Evolutionary conservation across 2,329 filamentous ascomycete genomes (phyloP), one percentile per base, ranked within the genome.

Genomic region (Monilinia fructicola): DNA sequence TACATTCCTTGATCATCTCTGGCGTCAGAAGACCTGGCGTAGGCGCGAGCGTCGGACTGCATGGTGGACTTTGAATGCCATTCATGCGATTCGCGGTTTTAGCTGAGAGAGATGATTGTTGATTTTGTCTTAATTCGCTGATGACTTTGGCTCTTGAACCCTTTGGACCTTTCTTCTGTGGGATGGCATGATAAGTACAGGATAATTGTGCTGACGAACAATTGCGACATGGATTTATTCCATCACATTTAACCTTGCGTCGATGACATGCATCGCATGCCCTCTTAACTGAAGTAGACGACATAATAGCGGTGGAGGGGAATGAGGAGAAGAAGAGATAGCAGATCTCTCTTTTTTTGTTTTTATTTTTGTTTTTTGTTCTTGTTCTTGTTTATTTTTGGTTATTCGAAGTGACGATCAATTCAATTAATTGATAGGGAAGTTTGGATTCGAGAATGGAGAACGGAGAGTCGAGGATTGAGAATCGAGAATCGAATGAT

Each of bases 161-260:
- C 78, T 91, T 91, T 54, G 89, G 89, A 1, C 89, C 89, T 77
- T 91, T 91, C 79, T 91, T 91, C 78, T 90, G 89, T 1, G 88
- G 88, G 46, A 91, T 86, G 44, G 88, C 87, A 79, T 90, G 88
- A 82, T 91, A 92, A 40, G 88, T 91, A 81, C 89, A 92, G 16
- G 83, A 81, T 23, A 91, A 81, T 73, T 87, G 83, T 9, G 89
- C 87, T 10, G 87, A 85, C 16, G 83, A 82, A 78, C 89, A 92
- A 78, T 91, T 90, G 68, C 85, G 84, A 77, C 89, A 92, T 26
- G 89, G 88, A 73, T 87, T 87, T 75, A 86, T 81, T 67, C 88
- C 87, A 74, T 90, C 87, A 75, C 89, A 91, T 77, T 90, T 90
- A 76, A 91, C 88, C 78, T 91, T 91, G 77, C 88, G 85, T 71